Evolutionary conservation across 2,329 filamentous ascomycete species (phyloP), one percentile per base, ranked within the genome.

Genomic region (Fusarium mexicanum): DNA sequence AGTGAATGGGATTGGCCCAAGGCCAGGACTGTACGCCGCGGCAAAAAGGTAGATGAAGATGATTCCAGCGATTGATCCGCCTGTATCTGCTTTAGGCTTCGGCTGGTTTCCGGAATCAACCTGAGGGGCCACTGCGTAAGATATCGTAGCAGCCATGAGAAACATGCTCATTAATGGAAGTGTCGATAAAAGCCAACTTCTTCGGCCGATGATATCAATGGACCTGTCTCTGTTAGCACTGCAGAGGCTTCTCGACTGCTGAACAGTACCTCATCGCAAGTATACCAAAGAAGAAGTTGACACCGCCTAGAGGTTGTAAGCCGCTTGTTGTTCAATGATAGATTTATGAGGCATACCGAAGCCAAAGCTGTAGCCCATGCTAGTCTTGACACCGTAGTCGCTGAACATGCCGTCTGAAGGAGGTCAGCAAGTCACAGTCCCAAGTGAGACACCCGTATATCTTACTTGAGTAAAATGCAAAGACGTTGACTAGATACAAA

Each of bases 1-100:
- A 5, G 85, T 87, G 54, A 87, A 87, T 1, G 86, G 85, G 17
- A 87, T 87, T 0, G 86, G 86, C 1, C 71, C 86, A 68, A 81
- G 51, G 16, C 77, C 78, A 12, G 85, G 85, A 3, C 84, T 84
- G 70, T 86, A 86, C 3, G 80, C 81, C 1, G 83, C 81, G 3
- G 84, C 80, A 59, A 86, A 86, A 68, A 71, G 24, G 31, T 73
- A 75, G 14, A 75, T 73, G 5, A 75, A 75, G 12, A 73, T 65
- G 3, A 73, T 73, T 8, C 73, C 73, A 24, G 46, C 55, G 5
- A 67, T 55, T 8, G 65, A 65, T 17, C 50, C 65, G 7, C 60
- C 13, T 4, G 54, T 67, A 13, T 59, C 44, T n/a, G 60, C 46
- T 38, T 46, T 20, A 5, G 67, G 46, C 22, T 35, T 69, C 2